Conservation (phyloP, 306 rosid genomes). For the Gynostemma pentaphyllum region DNA sequence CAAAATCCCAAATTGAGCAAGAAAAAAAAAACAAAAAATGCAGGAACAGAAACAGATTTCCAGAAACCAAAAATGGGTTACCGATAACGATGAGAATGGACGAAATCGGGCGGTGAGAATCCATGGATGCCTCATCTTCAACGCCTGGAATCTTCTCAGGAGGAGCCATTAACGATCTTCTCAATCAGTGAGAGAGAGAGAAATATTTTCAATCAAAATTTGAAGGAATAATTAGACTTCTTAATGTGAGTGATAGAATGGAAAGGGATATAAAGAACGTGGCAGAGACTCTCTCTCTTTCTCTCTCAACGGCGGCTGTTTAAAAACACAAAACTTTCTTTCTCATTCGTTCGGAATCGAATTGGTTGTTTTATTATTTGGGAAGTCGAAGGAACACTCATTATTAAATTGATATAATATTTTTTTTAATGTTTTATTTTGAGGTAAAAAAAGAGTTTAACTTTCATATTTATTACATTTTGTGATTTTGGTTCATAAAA, state of each 20-base stretch:
- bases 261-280: neutral
- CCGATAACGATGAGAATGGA: slow-evolving; percentile 65
- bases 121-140: slow-evolving; percentile 32
- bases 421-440: too few species aligned
- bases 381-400: neutral
- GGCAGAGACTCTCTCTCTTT: neutral
- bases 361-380: neutral
- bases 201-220: neutral
- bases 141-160: slow-evolving; percentile 30
- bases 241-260: neutral
- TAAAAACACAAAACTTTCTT: neutral
- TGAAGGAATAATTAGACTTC: neutral
- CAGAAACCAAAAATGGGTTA: slow-evolving; percentile 13
- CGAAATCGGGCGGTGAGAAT: slow-evolving; percentile 36
- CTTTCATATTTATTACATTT: too few species aligned
- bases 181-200: neutral
- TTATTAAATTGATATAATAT: too few species aligned
- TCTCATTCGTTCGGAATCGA: neutral
- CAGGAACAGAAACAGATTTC: neutral
- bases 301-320: slow-evolving; percentile 5
- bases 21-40: too few species aligned
- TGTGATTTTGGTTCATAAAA: too few species aligned
- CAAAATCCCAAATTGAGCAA: neutral
- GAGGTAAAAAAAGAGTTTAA: too few species aligned
- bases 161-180: slow-evolving; percentile 25